Base-by-base conservation (phyloP, 1,284 basidiomycete genomes). In the Rhodotorula mucilaginosa region DNA sequence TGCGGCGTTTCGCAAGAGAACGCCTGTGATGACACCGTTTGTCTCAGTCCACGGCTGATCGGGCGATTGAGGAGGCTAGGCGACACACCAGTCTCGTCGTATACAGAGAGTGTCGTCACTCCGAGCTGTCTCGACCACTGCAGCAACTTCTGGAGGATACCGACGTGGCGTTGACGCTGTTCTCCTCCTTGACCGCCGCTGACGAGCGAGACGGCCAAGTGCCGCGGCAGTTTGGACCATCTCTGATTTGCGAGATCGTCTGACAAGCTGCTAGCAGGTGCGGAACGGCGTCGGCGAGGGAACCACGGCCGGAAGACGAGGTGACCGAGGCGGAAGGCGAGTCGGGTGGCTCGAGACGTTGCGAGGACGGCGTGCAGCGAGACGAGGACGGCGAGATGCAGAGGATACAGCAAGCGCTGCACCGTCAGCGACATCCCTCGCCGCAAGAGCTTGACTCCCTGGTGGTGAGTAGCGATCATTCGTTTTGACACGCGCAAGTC, bases 321-420 rank as follows among this genome's bases (percentile, higher is more conserved):
- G 5, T 58, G 59, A 21, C 31, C 51, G 57, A 76, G 64, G 31
- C 65, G 76, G 10, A 54, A 29, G 52, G 76, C 44, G 47, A 77
- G 64, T 13, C 60, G 60, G 44, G 57, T 23, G 15, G 71, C 34
- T 34, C 76, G 77, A 12, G 66, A 59, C 8, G 57, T 29, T 2
- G 74, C 76, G 68, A 76, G 74, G 18, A 58, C 48, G 29, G 64
- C 62, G 67, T 78, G 77, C 5, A 76, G 73, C 5, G 72, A n/a
- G 5, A 69, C 31, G 51, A 78, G 70, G 15, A 74, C 65, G 13
- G 61, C 31, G 44, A 74, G 46, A 52, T 74, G 72, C 44, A 75
- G 51, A 6, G 73, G 69, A 46, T 57, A 65, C 46, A 72, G 69
- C 39, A 68, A 26, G 15, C 62, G 49, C 19, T 44, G 46, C 54